Evolutionary conservation across 768 basidiomycete genomes (phyloP).

Genomic region (Russula ochroleuca): DNA sequence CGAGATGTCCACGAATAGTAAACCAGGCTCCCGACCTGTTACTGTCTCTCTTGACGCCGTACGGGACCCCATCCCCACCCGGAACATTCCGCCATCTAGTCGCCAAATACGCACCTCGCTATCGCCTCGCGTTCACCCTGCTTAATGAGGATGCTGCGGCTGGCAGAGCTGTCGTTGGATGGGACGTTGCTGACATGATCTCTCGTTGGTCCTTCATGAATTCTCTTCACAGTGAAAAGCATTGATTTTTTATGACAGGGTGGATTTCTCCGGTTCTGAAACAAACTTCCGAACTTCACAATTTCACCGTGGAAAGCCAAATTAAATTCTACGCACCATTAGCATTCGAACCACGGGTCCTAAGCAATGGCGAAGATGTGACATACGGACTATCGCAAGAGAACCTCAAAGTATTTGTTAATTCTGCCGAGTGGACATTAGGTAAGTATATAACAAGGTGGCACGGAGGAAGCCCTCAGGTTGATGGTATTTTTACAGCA

Average conservation of each 20-base stretch:
- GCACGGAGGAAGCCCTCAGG: neutral
- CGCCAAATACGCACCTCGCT: constrained; percentile 74
- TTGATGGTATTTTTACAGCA: constrained; percentile 44
- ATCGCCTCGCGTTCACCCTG: constrained; percentile 87
- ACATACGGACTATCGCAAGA: constrained; percentile 66
- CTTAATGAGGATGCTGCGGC: constrained; percentile 84
- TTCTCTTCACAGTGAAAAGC: neutral
- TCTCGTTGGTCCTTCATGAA: constrained; percentile 45
- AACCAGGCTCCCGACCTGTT: constrained; percentile 34
- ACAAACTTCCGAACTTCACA: constrained; percentile 65
- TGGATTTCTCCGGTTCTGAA: constrained; percentile 64
- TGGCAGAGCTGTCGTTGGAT: constrained; percentile 54
- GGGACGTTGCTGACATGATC: constrained; percentile 70
- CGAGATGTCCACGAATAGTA: constrained; percentile 12
- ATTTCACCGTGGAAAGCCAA: constrained; percentile 93
- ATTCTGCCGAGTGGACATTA: constrained; percentile 93
- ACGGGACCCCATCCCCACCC: constrained; percentile 42
- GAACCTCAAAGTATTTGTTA: constrained; percentile 88
- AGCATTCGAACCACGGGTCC: constrained; percentile 60
- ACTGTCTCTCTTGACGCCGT: constrained; percentile 40
- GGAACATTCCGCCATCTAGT: constrained; percentile 45
- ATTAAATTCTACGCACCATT: constrained; percentile 89
- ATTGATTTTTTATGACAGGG: constrained; percentile 41
- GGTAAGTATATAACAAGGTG: constrained; percentile 45
- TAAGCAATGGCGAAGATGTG: constrained; percentile 36